Conservation (phyloP, 1,284 basidiomycete genomes). For the Apiotrichum sp. region DNA sequence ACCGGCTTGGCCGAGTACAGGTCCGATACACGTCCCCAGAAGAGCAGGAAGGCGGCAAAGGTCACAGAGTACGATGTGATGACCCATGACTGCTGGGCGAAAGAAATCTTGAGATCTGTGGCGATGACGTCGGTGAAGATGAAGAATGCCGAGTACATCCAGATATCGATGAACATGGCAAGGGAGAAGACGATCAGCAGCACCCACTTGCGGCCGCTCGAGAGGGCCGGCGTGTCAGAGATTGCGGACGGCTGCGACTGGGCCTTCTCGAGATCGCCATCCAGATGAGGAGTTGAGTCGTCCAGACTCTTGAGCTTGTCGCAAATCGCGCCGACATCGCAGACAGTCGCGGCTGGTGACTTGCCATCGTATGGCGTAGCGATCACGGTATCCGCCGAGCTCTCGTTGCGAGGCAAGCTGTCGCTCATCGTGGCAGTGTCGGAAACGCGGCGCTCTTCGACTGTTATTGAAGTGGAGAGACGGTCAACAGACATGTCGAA, state of each 20-base stretch:
- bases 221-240: constrained; percentile 7
- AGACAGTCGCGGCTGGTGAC: too few relatives aligned
- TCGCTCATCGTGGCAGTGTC: too few relatives aligned
- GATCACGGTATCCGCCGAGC: too few relatives aligned
- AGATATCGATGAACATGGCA: constrained; percentile 29
- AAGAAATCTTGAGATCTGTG: constrained; percentile 13
- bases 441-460: too few relatives aligned
- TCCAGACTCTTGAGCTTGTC: too few relatives aligned
- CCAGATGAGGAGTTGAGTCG: background rate
- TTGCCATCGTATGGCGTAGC: too few relatives aligned
- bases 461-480: too few relatives aligned
- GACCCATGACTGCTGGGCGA: constrained; percentile 16
- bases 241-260: too few relatives aligned
- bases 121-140: constrained; percentile 15
- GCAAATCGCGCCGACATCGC: too few relatives aligned
- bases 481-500: too few relatives aligned
- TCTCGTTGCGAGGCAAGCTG: too few relatives aligned
- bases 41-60: constrained; percentile 36
- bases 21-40: constrained; percentile 38
- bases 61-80: constrained; percentile 38
- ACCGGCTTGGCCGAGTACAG: constrained; percentile 34
- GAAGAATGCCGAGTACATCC: constrained; percentile 22
- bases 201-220: constrained; percentile 19
- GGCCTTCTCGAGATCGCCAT: background rate
- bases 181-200: constrained; percentile 26